A percentile compares a stretch with the other conserved stretches of the same genome.
phyloP scores from a whole-genome alignment of 2,329 filamentous ascomycete species.

The Waltergamsia citrina region DNA sequence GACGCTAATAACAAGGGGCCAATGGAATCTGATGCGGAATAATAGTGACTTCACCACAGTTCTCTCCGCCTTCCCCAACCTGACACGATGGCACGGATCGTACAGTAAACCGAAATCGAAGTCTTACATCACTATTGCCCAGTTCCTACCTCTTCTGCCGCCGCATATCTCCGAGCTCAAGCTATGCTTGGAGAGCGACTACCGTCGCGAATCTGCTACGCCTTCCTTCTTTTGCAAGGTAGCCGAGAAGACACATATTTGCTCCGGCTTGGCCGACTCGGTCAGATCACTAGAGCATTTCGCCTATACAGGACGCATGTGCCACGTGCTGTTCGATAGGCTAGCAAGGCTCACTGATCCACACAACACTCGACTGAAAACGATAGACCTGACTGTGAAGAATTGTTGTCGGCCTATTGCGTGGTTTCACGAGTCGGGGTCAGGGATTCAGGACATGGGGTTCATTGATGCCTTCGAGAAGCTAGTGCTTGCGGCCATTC shows the following conservation, averaged over 20 bases:
- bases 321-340: constrained; percentile 56
- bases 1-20: constrained; percentile 63
- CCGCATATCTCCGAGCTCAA: constrained; percentile 51
- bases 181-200: constrained; percentile 63
- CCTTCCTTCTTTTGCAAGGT: constrained; percentile 54
- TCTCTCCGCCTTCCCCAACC: constrained; percentile 51
- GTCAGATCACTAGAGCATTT: constrained; percentile 56
- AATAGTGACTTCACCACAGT: constrained; percentile 54
- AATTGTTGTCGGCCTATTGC: constrained; percentile 55
- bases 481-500: constrained; percentile 54
- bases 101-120: constrained; percentile 67
- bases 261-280: constrained; percentile 50
- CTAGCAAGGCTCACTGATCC: constrained; percentile 40
- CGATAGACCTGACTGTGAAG: constrained; percentile 63
- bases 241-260: constrained; percentile 52
- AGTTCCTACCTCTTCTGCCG: constrained; percentile 47
- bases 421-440: constrained; percentile 52
- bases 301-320: constrained; percentile 64
- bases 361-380: constrained; percentile 44
- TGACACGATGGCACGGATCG: constrained; percentile 53
- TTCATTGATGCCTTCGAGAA: constrained; percentile 66
- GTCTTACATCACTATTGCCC: constrained; percentile 60
- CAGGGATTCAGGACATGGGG: constrained; percentile 60
- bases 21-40: constrained; percentile 66
- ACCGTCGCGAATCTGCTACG: constrained; percentile 52